Conservation (phyloP, 176 grass and related monocot genomes). For the Paspalum vaginatum region DNA sequence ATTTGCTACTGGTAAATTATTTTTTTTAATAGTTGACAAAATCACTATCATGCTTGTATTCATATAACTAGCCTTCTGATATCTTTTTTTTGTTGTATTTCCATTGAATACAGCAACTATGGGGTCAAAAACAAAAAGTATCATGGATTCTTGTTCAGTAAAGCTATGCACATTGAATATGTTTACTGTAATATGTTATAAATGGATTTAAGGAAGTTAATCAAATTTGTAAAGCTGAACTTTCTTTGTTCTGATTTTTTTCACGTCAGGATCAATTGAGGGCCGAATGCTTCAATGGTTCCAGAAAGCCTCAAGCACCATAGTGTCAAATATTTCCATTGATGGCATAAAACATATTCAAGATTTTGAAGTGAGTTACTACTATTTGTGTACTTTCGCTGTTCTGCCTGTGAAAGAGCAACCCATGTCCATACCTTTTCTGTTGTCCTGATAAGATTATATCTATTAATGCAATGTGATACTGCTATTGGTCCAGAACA, state of each 20-base stretch:
- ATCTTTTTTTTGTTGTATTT: slow-evolving; percentile 14
- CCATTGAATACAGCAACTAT: slow-evolving; percentile 9
- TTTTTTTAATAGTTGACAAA: slow-evolving; percentile 3
- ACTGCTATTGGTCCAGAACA: neutral
- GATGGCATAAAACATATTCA: slow-evolving; percentile 64
- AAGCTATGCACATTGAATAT: slow-evolving; percentile 20
- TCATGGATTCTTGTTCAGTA: neutral
- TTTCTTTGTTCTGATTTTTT: slow-evolving; percentile 39
- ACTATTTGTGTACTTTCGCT: slow-evolving; percentile 9
- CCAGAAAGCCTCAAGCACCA: slow-evolving; percentile 64
- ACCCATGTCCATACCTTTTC: neutral
- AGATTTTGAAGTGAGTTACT: slow-evolving; percentile 74
- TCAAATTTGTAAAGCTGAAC: slow-evolving; percentile 23
- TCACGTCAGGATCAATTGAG: slow-evolving; percentile 63
- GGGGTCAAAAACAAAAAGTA: neutral
- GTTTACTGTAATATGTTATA: slow-evolving; percentile 17
- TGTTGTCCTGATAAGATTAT: slow-evolving; percentile 5
- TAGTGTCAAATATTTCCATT: slow-evolving; percentile 66
- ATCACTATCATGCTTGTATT: neutral
- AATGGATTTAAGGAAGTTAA: slow-evolving; percentile 14
- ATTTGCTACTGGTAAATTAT: neutral
- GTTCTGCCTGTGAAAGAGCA: slow-evolving; percentile 22
- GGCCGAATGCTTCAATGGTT: slow-evolving; percentile 74
- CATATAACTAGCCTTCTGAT: neutral
- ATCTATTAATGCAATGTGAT: neutral